Conservation (phyloP, 2,329 filamentous ascomycete species). For the Fusarium staphyleae region DNA sequence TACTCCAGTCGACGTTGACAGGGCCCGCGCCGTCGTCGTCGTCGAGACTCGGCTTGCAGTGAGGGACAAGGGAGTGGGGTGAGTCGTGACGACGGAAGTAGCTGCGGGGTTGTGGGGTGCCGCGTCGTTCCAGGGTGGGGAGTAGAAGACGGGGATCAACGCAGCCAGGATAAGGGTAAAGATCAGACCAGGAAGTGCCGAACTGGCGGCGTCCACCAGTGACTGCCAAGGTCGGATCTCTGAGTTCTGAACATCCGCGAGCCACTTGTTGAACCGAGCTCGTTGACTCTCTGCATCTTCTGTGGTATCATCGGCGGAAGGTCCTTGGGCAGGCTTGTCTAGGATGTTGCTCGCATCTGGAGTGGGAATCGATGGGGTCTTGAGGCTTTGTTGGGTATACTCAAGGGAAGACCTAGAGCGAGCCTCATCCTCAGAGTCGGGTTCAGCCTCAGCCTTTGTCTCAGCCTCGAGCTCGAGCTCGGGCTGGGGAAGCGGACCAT, state of each 20-base stretch:
- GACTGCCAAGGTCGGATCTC: constrained; percentile 18
- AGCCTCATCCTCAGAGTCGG: constrained; percentile 53
- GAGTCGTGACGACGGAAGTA: constrained; percentile 35
- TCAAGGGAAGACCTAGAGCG: constrained; percentile 53
- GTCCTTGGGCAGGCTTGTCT: constrained; percentile 21
- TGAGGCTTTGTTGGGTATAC: constrained; percentile 58
- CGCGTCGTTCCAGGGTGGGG: constrained; percentile 26
- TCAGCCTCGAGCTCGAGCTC: constrained; percentile 19
- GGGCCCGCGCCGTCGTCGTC: constrained; percentile 26
- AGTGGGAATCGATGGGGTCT: constrained; percentile 51
- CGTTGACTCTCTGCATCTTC: constrained; percentile 17
- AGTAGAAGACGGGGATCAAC: constrained; percentile 42
- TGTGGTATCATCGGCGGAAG: constrained; percentile 8
- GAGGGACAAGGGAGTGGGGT: constrained; percentile 32
- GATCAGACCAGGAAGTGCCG: constrained; percentile 37
- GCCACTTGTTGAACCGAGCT: constrained; percentile 18
- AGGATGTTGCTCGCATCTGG: constrained; percentile 46
- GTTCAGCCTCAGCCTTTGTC: constrained; percentile 39
- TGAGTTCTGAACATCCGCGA: constrained; percentile 24
- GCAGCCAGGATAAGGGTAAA: constrained; percentile 36
- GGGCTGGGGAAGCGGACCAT: constrained; percentile 19
- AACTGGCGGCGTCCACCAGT: constrained; percentile 26
- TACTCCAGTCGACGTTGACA: constrained; percentile 26
- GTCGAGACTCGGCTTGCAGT: constrained; percentile 27
- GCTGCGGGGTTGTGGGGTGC: constrained; percentile 39